Percentiles rank a stretch among this genome's conserved stretches.
phyloP scores from a whole-genome alignment of 192 early-diverging fungal species.

The Borealophlyctis nickersoniae region DNA sequence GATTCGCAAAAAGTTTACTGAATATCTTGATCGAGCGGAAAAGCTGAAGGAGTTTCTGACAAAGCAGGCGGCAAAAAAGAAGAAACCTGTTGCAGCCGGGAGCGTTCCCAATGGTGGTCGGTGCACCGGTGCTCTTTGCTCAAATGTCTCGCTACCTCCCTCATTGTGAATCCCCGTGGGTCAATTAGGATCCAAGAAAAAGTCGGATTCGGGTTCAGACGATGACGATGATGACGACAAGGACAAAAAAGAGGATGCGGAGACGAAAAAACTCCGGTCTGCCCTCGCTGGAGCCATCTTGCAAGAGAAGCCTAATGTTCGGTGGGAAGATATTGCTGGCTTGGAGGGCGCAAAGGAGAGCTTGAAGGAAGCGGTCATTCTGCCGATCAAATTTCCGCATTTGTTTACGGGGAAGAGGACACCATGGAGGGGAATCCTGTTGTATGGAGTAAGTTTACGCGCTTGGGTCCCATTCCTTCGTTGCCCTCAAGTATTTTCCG shows the following conservation, averaged over 20 bases:
- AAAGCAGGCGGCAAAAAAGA: slow-evolving; percentile 69
- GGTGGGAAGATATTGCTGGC: slow-evolving; percentile 96
- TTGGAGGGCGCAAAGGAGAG: slow-evolving; percentile 94
- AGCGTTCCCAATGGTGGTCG: slow-evolving; percentile 32
- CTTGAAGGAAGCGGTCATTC: slow-evolving; percentile 96
- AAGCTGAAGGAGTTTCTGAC: slow-evolving; percentile 84
- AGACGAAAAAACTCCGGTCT: slow-evolving; percentile 69
- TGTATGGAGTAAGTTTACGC: slow-evolving; percentile 71
- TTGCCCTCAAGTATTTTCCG: not conserved
- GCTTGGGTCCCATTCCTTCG: not conserved
- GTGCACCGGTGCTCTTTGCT: not conserved
- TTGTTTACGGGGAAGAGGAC: slow-evolving; percentile 92
- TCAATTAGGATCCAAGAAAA: slow-evolving; percentile 18
- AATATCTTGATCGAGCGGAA: slow-evolving; percentile 92
- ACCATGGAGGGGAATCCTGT: slow-evolving; percentile 94
- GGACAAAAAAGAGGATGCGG: slow-evolving; percentile 65
- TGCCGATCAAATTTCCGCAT: slow-evolving; percentile 97
- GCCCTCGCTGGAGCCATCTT: slow-evolving; percentile 75
- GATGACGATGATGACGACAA: slow-evolving; percentile 55
- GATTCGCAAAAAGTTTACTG: slow-evolving; percentile 85
- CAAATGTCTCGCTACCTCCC: not conserved
- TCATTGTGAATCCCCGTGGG: not conserved
- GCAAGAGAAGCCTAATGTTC: slow-evolving; percentile 93
- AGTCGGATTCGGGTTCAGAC: slow-evolving; percentile 25
- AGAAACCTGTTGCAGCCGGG: slow-evolving; percentile 61